Conservation (phyloP, 306 rosid species). For the Cicer cuneatum region DNA sequence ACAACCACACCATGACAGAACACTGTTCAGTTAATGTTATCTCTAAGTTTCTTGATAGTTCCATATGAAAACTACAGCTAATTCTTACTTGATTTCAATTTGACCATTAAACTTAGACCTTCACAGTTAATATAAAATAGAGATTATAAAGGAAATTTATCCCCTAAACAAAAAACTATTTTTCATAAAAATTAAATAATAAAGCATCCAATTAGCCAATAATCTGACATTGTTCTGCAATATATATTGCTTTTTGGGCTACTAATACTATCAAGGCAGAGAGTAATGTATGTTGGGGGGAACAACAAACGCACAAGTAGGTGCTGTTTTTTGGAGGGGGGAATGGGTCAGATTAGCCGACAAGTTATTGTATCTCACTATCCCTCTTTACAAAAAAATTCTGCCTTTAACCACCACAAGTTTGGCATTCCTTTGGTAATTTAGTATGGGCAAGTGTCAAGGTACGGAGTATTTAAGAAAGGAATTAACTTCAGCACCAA, state of each 20-base stretch:
- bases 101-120: constrained; percentile 11
- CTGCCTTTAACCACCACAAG: constrained; percentile 5
- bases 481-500: constrained; percentile 23
- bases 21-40: constrained; percentile 34
- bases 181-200: not conserved
- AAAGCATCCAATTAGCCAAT: constrained; percentile 1
- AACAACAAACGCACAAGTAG: constrained; percentile 14
- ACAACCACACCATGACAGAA: constrained; percentile 4
- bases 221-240: constrained; percentile 17
- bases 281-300: not conserved
- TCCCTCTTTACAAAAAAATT: not conserved
- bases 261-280: not conserved
- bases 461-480: constrained; percentile 17
- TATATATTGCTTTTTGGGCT: constrained; percentile 19
- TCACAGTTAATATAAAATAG: not conserved
- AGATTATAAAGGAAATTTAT: not conserved
- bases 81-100: constrained; percentile 33
- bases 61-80: constrained; percentile 30
- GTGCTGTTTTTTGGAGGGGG: not conserved
- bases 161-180: not conserved
- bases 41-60: constrained; percentile 22
- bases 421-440: constrained; percentile 21
- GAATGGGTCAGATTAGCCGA: not conserved
- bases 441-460: constrained; percentile 10
- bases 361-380: constrained; percentile 5